These are phyloP conservation scores for Ambrosia trifida DNA, from an alignment of 129 eudicot genomes.

Conservation along the genomic window DNA sequence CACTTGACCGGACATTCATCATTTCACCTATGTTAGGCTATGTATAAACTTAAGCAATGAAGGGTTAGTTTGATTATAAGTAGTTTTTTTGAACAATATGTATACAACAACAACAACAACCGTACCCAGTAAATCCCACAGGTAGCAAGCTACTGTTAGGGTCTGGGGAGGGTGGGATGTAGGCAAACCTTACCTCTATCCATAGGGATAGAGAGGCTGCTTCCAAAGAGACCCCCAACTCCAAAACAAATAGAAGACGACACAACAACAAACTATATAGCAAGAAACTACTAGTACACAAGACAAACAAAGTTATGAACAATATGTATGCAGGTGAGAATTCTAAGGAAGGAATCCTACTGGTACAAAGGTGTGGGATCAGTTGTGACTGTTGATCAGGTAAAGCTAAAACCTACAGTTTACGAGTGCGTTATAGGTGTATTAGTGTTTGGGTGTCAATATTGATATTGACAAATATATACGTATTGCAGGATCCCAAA, in stretches of 20 bases:
- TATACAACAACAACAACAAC: too few species aligned
- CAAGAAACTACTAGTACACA: too few species aligned
- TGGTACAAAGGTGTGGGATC: slow-evolving; percentile 83
- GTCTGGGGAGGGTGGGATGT: too few species aligned
- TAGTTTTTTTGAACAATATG: background rate
- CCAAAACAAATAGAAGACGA: too few species aligned
- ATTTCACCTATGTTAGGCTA: background rate
- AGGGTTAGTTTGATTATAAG: background rate
- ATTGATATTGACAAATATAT: slow-evolving; percentile 6
- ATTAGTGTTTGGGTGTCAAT: background rate
- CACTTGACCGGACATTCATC: background rate
- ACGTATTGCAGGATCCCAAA: slow-evolving; percentile 75
- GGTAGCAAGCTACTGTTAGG: too few species aligned
- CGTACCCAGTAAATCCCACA: too few species aligned
- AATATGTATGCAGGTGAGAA: slow-evolving; percentile 61
- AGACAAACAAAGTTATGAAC: too few species aligned
- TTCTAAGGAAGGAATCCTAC: slow-evolving; percentile 90
- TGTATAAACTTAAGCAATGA: background rate
- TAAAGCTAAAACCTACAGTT: slow-evolving; percentile 6
- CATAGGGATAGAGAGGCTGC: too few species aligned
- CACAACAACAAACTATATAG: too few species aligned
- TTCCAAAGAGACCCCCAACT: too few species aligned
- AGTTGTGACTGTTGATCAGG: slow-evolving; percentile 95
- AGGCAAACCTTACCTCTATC: too few species aligned
- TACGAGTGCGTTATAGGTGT: background rate